Evolutionary conservation across 1,284 basidiomycete genomes (phyloP), one percentile per base, ranked within the genome.

Genomic region (Pterulicium gracile): DNA sequence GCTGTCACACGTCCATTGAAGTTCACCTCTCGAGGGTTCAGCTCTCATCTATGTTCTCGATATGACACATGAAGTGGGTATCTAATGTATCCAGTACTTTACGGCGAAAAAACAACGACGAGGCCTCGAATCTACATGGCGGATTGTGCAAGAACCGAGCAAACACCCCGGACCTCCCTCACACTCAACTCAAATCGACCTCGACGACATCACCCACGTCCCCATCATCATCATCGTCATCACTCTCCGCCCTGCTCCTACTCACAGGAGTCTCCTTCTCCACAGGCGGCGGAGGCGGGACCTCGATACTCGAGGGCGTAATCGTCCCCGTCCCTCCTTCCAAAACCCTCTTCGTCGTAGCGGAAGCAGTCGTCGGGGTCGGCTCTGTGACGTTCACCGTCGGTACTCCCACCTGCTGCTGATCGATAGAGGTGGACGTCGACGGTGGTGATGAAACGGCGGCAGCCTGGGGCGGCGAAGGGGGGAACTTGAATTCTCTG

Each of bases 211-310:
- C 80, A 0, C 83, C 85, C 36, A 87, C 71, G 19, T 39, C 36
- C 5, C 15, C 5, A 15, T 17, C 36, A 21, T 86, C 84, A 43
- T 79, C 79, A 40, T 81, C 80, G 0, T 61, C 72, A 12, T 61
- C 72, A 12, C 78, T 76, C 32, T 66, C 56, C 12, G 65, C 64
- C 13, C 27, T n/a, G 10, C 27, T 32, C n/a, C 27, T n/a, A 32
- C 36, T 39, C 7, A 17, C 7, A 7, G n/a, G n/a, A 17, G 7
- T 66, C 60, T 87, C 82, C 63, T 88, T 86, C 56, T 84, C 81
- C 14, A 85, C 70, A 0, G 81, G 81, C 19, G 84, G 83, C 1
- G 83, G 85, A 0, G 84, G 78, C 2, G 81, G 83, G 5, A 87
- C 79, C 56, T 88, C 84, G 17, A 84, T 79, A 46, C 66, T 78